Evolutionary conservation across 2,329 filamentous ascomycete genomes (phyloP).

Genomic region (Curvularia hawaiiensis): DNA sequence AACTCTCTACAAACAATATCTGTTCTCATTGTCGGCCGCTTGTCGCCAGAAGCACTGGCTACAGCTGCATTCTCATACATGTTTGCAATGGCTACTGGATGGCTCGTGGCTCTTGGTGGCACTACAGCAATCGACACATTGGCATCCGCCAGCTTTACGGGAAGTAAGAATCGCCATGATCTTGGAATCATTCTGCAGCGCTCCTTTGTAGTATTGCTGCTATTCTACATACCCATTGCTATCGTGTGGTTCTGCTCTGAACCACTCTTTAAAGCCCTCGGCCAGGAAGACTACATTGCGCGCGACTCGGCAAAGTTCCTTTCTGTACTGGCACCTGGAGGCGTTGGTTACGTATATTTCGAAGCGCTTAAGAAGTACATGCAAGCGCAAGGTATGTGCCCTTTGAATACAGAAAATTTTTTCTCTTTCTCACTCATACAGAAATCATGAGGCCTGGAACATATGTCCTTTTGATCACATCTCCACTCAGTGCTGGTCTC

Average conservation of each 20-base stretch:
- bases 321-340: conserved; percentile 75
- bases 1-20: conserved; percentile 85
- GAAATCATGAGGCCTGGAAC: conserved; percentile 69
- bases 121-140: conserved; percentile 87
- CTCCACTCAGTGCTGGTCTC: conserved; percentile 62
- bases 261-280: conserved; percentile 73
- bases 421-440: conserved; percentile 32
- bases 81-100: conserved; percentile 89
- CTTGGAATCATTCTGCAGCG: conserved; percentile 80
- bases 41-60: conserved; percentile 79
- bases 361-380: conserved; percentile 72
- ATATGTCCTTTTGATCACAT: conserved; percentile 65
- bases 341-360: conserved; percentile 86
- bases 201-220: conserved; percentile 71
- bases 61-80: conserved; percentile 89
- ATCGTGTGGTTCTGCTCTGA: conserved; percentile 77
- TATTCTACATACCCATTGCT: conserved; percentile 75
- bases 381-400: conserved; percentile 58
- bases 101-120: conserved; percentile 84
- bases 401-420: fast-evolving
- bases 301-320: conserved; percentile 75
- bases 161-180: conserved; percentile 77
- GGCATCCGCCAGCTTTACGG: conserved; percentile 81
- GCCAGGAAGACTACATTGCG: conserved; percentile 79
- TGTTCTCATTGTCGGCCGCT: conserved; percentile 78